Percentiles rank a stretch among this genome's conserved stretches.
These are phyloP conservation scores for Boechera stricta DNA, from an alignment of 345 rosid genomes.

Conservation along the genomic window DNA sequence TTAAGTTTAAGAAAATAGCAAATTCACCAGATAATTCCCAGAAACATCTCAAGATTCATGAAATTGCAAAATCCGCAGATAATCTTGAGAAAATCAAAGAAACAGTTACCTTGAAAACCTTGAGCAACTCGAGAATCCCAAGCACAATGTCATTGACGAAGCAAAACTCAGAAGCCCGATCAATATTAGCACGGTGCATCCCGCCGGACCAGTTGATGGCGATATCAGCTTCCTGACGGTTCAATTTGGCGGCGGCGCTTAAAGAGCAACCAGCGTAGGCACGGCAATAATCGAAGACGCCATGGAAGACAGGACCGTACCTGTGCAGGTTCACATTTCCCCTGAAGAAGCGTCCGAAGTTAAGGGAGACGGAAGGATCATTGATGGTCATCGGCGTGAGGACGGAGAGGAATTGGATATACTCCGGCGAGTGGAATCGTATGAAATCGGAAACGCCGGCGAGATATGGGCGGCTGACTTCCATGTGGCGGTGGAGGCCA, in stretches of 20 bases:
- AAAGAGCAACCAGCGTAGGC: conserved; percentile 83
- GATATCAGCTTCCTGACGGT: conserved; percentile 71
- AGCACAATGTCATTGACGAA: conserved; percentile 83
- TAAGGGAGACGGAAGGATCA: conserved; percentile 41
- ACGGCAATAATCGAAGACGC: conserved; percentile 73
- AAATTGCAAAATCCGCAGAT: background rate
- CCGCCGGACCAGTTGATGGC: conserved; percentile 93
- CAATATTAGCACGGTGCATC: conserved; percentile 78
- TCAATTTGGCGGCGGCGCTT: conserved; percentile 81
- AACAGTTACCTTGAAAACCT: conserved; percentile 66
- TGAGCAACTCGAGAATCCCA: conserved; percentile 80
- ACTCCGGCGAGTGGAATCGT: conserved; percentile 71
- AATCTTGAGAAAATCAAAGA: background rate
- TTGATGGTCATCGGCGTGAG: conserved; percentile 54
- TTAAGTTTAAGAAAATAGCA: background rate
- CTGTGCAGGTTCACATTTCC: background rate
- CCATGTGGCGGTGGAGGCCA: conserved; percentile 75
- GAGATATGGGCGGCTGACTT: conserved; percentile 73
- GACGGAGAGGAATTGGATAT: conserved; percentile 66
- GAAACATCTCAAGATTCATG: background rate
- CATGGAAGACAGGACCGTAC: conserved; percentile 57
- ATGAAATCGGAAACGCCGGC: conserved; percentile 59
- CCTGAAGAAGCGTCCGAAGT: conserved; percentile 40
- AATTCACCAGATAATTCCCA: background rate
- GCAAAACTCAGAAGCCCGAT: conserved; percentile 76